Evolutionary conservation across 805 yeast genomes (phyloP), one percentile per base, ranked within the genome.

Genomic region (Candida vartiovaarae): DNA sequence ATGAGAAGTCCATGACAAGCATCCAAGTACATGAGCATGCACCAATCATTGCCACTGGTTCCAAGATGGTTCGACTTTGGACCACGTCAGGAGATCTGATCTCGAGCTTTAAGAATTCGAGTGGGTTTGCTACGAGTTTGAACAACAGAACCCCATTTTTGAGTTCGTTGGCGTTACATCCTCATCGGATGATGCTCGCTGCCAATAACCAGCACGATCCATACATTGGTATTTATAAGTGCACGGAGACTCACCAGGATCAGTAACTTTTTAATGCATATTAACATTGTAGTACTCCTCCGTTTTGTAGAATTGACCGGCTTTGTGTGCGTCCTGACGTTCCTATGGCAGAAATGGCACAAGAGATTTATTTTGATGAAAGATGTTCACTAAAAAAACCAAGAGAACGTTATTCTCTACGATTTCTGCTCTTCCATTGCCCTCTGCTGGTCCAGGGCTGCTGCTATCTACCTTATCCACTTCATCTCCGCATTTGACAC

Each of bases 1-100:
- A 64, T 49, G 68, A 47, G 31, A 55, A 51, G 32, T 63, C 69
- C 1, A 58, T 77, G 74, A 76, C 93, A 6, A 74, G 87, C 23
- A 72, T 88, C 44, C 84, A 85, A 56, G 78, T 87, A 5, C 99
- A 93, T 64, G 99, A 93, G 56, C 99, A 93, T 65, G 99, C 98
- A 0, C 98, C 99, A 1, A 72, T 93, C 3, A 76, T 93, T 45
- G 91, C 90, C 2, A 84, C 96, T 3, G 97, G 96, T 0, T 81
- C 90, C 2, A 83, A 83, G 48, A 72, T 76, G 32, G 79, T 89
- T 11, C 82, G 86, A 37, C 64, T 93, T 5, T 90, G 93, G 85
- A 80, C 95, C 3, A 87, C 96, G 0, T 68, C 84, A 0, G 98
- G 98, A 3, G 84, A 85, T 46, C 60, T 77, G 43, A 66, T 90